Base-by-base conservation (phyloP, 164 flowering plant species). In the Litsea cubeba region DNA sequence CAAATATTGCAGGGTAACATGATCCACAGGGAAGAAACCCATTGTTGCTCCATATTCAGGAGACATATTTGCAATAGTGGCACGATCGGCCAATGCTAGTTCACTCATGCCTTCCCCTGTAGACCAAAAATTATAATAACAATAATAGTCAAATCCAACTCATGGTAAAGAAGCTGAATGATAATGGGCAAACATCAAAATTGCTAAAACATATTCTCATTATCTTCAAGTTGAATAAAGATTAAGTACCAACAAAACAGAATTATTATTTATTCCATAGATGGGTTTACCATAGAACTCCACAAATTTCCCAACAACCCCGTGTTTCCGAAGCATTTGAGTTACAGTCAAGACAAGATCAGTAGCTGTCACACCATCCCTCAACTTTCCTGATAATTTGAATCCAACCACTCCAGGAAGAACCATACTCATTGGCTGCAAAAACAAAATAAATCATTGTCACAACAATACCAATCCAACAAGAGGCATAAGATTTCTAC, bases 11-110 rank as follows among this genome's bases (percentile, higher is more conserved):
- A 94, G 79, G 63, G 98, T 92, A 66, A 94, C 92, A 83, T 85
- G 92, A 85, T 94, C 98, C 12, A 94, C 98, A 57, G 96, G 98
- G 88, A 94, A 94, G 86, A 94, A 94, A 18, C 98, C 98, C 97
- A 94, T 94, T 51, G 98, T 94, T 76, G 98, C 98, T 72, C 98
- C 98, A 89, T 94, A 94, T 80, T 94, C 97, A 65, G 98, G 98
- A 71, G 98, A 94, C 98, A 94, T 94, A 71, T 94, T 92, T 26
- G 97, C 97, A 77, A 92, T 94, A 23, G 98, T 94, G 25, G 98
- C 98, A 76, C 98, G 86, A 77, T 94, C 98, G 70, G 98, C 97
- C 68, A 94, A 78, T 70, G 98, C 87, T 49, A 92, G 79, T 74
- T 89, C 82, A 64, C 87, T 81, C 94, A 94, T 87, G 71, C 98